Conservation (phyloP, 257 asterid species). For the Plectranthus barbatus region DNA sequence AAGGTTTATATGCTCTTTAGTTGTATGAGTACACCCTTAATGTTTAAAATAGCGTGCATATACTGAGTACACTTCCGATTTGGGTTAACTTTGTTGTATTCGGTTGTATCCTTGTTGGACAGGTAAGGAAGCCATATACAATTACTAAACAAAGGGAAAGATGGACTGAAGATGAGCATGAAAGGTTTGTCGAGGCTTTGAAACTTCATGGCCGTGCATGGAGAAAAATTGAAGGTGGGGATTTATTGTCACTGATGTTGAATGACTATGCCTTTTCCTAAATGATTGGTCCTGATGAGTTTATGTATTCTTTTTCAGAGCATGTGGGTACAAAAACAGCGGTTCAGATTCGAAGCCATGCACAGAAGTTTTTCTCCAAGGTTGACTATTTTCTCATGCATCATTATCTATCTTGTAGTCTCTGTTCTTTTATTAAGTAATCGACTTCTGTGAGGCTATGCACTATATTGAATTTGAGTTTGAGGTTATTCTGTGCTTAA, state of each 20-base stretch:
- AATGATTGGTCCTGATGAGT: slow-evolving; percentile 1
- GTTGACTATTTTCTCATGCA: slow-evolving; percentile 40
- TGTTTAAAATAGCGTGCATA: not conserved
- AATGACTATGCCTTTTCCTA: not conserved
- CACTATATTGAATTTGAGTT: slow-evolving; percentile 7
- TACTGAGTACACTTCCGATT: not conserved
- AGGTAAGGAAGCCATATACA: slow-evolving; percentile 86
- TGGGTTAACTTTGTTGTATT: not conserved
- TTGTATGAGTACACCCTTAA: not conserved
- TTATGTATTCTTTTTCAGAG: slow-evolving; percentile 34
- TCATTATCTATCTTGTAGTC: slow-evolving; percentile 20
- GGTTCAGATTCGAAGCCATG: slow-evolving; percentile 95
- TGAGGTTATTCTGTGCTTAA: not conserved
- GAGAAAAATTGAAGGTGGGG: slow-evolving; percentile 89
- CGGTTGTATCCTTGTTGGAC: not conserved
- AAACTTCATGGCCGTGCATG: slow-evolving; percentile 91
- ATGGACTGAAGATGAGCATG: slow-evolving; percentile 92
- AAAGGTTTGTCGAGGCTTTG: slow-evolving; percentile 74
- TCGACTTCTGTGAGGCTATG: slow-evolving; percentile 26
- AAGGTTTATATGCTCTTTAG: slow-evolving; percentile 35
- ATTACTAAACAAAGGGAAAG: slow-evolving; percentile 86
- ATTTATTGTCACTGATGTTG: not conserved
- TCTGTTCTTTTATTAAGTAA: slow-evolving; percentile 26
- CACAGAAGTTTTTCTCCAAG: slow-evolving; percentile 95
- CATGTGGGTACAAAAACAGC: slow-evolving; percentile 91